Evolutionary conservation across 208 protist species (phyloP).

Genomic region (Jaenimonas drosophilae): DNA sequence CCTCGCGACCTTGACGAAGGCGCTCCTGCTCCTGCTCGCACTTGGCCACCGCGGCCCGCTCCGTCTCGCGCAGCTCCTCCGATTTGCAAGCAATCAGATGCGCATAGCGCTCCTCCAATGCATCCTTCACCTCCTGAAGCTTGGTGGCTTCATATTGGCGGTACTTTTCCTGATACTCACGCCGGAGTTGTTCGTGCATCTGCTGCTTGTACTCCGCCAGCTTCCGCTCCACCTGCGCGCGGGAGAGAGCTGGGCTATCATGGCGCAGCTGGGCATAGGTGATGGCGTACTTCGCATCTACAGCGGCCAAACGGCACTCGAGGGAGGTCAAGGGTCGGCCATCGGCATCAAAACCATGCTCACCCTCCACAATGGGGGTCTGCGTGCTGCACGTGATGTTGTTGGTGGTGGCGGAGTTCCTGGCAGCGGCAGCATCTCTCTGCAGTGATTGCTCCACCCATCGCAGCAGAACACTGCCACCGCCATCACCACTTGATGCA

Average conservation of each 20-base stretch:
- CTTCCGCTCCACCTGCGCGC: slow-evolving; percentile 63
- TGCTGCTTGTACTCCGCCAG: slow-evolving; percentile 64
- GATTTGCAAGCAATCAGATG: slow-evolving; percentile 40
- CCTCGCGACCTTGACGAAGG: slow-evolving; percentile 40
- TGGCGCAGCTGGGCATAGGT: slow-evolving; percentile 51
- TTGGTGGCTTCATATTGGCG: slow-evolving; percentile 44
- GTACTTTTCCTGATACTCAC: slow-evolving; percentile 65
- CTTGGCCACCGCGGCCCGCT: slow-evolving; percentile 31
- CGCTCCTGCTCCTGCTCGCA: slow-evolving; percentile 59
- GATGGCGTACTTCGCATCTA: slow-evolving; percentile 81
- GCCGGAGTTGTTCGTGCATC: slow-evolving; percentile 54
- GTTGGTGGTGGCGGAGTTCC: slow-evolving; percentile 9
- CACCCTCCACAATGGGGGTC: slow-evolving; percentile 23
- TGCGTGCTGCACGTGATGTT: slow-evolving; percentile 38
- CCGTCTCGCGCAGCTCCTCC: slow-evolving; percentile 52
- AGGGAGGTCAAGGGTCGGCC: slow-evolving; percentile 45
- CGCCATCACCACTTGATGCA: too few species aligned
- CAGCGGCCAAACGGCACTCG: slow-evolving; percentile 72
- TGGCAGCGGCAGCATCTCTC: not conserved
- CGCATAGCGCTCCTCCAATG: slow-evolving; percentile 40
- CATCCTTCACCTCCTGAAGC: slow-evolving; percentile 41
- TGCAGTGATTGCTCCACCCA: slow-evolving; percentile 27
- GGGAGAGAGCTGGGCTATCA: slow-evolving; percentile 16
- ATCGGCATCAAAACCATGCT: slow-evolving; percentile 2
- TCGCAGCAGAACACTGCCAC: slow-evolving; percentile 59